These are phyloP conservation scores for Fulvia fulva DNA, from an alignment of 2,329 filamentous ascomycete genomes.

Conservation along the genomic window DNA sequence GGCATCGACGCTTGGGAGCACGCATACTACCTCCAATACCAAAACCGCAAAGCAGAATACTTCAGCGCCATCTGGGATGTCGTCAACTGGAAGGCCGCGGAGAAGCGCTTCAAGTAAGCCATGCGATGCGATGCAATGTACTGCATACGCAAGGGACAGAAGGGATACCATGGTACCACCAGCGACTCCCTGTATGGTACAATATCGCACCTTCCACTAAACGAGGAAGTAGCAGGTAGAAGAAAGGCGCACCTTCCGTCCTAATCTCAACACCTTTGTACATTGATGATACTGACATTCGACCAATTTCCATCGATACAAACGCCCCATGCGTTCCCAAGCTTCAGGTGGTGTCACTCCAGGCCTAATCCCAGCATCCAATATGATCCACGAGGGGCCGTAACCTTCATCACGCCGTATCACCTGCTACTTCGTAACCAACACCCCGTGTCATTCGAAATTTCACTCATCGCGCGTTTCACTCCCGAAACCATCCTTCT, in stretches of 20 bases:
- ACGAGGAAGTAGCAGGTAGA: neutral
- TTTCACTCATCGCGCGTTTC: neutral
- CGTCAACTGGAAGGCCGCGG: slow-evolving; percentile 87
- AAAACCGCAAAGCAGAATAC: slow-evolving; percentile 97
- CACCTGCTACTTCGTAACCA: neutral
- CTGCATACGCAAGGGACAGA: neutral
- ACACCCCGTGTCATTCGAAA: neutral
- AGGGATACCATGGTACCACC: neutral
- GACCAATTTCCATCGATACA: neutral
- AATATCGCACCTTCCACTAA: neutral
- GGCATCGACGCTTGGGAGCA: slow-evolving; percentile 97
- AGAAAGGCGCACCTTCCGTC: neutral
- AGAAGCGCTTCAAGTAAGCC: slow-evolving; percentile 34
- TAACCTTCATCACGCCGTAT: neutral
- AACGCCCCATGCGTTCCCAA: neutral
- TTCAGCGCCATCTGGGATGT: slow-evolving; percentile 93
- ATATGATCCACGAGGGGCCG: neutral
- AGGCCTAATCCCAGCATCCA: neutral
- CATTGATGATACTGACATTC: neutral
- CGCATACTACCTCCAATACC: slow-evolving; percentile 91
- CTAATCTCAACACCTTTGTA: neutral
- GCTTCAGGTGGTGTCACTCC: neutral
- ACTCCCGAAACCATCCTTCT: neutral
- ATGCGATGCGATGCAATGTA: neutral
- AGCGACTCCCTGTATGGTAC: neutral